Conservation (phyloP, 2,329 filamentous ascomycete species). For the Trichoderma aggressivum region DNA sequence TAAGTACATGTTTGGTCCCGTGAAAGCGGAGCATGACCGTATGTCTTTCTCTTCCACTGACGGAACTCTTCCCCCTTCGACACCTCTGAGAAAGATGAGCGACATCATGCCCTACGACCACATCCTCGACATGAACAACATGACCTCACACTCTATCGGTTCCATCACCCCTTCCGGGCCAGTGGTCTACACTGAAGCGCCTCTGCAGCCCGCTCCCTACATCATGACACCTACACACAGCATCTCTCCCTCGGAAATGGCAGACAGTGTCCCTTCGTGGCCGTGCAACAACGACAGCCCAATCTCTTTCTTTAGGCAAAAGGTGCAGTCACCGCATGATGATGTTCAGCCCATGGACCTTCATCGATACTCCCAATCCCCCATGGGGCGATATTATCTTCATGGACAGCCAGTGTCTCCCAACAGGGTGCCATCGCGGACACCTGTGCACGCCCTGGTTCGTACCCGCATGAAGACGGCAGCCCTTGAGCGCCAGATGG, state of each 20-base stretch:
- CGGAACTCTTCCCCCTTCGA: conserved; percentile 33
- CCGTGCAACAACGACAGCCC: conserved; percentile 41
- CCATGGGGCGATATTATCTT: conserved; percentile 31
- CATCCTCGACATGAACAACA: conserved; percentile 36
- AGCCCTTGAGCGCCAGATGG: conserved; percentile 43
- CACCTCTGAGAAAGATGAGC: conserved; percentile 37
- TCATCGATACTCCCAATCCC: conserved; percentile 37
- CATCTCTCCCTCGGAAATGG: conserved; percentile 38
- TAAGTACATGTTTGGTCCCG: conserved; percentile 35
- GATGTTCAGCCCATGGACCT: conserved; percentile 34
- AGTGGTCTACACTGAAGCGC: conserved; percentile 34
- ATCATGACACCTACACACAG: conserved; percentile 42
- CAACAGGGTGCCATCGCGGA: conserved; percentile 34
- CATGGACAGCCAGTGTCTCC: conserved; percentile 33
- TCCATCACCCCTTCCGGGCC: conserved; percentile 38
- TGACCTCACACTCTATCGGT: conserved; percentile 34
- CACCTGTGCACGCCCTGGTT: conserved; percentile 40
- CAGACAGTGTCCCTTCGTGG: conserved; percentile 38
- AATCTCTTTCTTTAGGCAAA: conserved; percentile 39
- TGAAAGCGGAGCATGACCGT: conserved; percentile 36
- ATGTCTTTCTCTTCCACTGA: conserved; percentile 30
- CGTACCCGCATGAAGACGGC: conserved; percentile 43
- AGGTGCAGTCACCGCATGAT: conserved; percentile 29
- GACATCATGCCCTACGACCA: conserved; percentile 37
- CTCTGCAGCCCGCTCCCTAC: conserved; percentile 34